Percentiles rank a stretch among this genome's conserved stretches.
Evolutionary conservation across 148 eudicot species (phyloP).

Genomic region (Gaultheria prostrata): DNA sequence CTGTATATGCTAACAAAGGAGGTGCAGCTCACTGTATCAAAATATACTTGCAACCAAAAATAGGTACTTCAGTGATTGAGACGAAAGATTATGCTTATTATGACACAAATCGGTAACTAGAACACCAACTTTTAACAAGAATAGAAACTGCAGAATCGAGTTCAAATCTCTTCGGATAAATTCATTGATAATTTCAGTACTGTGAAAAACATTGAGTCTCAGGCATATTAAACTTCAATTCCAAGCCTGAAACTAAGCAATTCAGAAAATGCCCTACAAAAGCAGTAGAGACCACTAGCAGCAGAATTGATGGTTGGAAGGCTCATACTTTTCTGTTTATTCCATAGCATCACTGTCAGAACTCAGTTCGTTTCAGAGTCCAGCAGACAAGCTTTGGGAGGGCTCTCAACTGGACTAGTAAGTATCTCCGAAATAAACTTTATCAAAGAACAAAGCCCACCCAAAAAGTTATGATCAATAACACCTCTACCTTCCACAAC

Average conservation of each 20-base stretch:
- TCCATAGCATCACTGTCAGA: neutral
- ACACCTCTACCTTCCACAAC: conserved; percentile 66
- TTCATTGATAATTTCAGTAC: neutral
- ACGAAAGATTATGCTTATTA: neutral
- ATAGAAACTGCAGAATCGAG: neutral
- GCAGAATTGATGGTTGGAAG: neutral
- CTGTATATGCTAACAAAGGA: neutral
- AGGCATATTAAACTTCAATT: neutral
- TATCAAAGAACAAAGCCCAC: conserved; percentile 85
- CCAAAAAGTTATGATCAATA: conserved; percentile 92
- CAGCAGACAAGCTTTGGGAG: conserved; percentile 15
- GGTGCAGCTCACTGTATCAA: neutral
- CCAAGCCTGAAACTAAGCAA: neutral
- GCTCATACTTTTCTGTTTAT: neutral
- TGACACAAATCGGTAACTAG: neutral
- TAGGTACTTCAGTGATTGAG: neutral
- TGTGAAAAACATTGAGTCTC: neutral
- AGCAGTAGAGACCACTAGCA: neutral
- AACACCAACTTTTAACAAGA: neutral
- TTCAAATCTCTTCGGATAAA: neutral
- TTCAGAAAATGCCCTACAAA: neutral
- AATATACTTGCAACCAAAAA: neutral
- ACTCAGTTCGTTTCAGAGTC: conserved; percentile 9
- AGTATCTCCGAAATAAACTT: conserved; percentile 68
- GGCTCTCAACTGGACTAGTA: conserved; percentile 35